Conservation (phyloP, 495 filamentous ascomycete genomes). For the Penicillium flavigenum region DNA sequence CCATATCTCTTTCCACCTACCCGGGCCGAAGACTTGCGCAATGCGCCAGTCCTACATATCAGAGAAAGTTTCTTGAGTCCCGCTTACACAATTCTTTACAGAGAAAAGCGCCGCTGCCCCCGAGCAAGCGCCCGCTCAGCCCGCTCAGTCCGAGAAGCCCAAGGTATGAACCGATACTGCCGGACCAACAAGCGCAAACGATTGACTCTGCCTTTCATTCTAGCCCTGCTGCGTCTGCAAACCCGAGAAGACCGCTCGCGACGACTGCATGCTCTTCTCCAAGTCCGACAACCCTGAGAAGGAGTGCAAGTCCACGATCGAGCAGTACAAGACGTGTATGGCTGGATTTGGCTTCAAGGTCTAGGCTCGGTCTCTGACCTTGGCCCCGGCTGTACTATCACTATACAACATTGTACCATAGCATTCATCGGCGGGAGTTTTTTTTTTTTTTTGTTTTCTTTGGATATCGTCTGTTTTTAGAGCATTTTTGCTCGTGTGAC, state of each 20-base stretch:
- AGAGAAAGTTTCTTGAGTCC: background rate
- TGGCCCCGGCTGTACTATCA: constrained; percentile 14
- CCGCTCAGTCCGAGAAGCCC: constrained; percentile 47
- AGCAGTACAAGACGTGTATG: constrained; percentile 91
- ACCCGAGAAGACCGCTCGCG: constrained; percentile 83
- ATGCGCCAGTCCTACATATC: constrained; percentile 15
- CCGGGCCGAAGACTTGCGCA: constrained; percentile 8
- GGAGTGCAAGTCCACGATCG: constrained; percentile 78
- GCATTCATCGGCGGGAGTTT: constrained; percentile 29
- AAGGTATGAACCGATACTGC: constrained; percentile 46
- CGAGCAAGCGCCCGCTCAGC: constrained; percentile 31
- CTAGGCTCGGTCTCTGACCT: constrained; percentile 29
- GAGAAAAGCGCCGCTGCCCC: constrained; percentile 28
- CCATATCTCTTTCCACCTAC: background rate
- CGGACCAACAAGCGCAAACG: background rate
- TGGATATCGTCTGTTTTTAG: constrained; percentile 11
- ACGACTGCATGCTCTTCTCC: constrained; percentile 99
- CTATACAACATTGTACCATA: constrained; percentile 28
- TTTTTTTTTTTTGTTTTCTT: constrained; percentile 24
- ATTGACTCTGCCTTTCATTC: constrained; percentile 3
- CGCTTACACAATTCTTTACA: constrained; percentile 13
- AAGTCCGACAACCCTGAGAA: constrained; percentile 68
- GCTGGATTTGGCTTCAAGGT: constrained; percentile 87
- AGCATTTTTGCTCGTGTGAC: background rate
- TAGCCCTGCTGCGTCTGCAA: constrained; percentile 98